phyloP scores from a whole-genome alignment of 2,329 filamentous ascomycete genomes.

The Phyllosticta paracitricarpa region DNA sequence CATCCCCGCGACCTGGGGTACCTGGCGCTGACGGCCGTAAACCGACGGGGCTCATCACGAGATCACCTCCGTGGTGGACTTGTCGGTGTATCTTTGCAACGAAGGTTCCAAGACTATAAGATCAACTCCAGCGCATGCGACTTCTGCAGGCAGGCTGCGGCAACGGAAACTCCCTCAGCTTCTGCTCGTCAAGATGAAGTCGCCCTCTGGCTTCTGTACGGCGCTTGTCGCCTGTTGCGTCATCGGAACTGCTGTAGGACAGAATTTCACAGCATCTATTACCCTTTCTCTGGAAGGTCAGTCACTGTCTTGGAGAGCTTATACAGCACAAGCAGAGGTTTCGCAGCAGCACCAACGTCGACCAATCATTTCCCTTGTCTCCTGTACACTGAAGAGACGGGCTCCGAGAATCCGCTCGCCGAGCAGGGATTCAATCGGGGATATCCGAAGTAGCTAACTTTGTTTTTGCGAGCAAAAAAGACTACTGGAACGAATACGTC shows the following conservation, averaged over 20 bases:
- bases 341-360: background rate
- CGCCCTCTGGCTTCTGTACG: background rate
- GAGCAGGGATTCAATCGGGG: background rate
- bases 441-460: background rate
- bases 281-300: background rate
- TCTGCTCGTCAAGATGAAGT: background rate
- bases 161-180: background rate
- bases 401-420: background rate
- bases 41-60: background rate
- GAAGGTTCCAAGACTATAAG: background rate
- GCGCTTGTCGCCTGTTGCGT: background rate
- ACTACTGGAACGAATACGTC: constrained; percentile 15
- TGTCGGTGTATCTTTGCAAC: background rate
- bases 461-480: background rate
- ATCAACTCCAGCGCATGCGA: background rate
- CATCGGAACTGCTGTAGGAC: background rate
- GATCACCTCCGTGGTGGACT: background rate
- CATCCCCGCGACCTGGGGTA: background rate
- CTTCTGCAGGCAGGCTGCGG: background rate
- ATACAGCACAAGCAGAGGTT: background rate
- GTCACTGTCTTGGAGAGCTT: background rate
- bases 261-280: background rate
- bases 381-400: background rate
- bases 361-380: background rate
- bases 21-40: background rate